A percentile compares a stretch with the other conserved stretches of the same genome.
phyloP scores from a whole-genome alignment of 2,329 filamentous ascomycete genomes.

The Xylariaceae sp. region DNA sequence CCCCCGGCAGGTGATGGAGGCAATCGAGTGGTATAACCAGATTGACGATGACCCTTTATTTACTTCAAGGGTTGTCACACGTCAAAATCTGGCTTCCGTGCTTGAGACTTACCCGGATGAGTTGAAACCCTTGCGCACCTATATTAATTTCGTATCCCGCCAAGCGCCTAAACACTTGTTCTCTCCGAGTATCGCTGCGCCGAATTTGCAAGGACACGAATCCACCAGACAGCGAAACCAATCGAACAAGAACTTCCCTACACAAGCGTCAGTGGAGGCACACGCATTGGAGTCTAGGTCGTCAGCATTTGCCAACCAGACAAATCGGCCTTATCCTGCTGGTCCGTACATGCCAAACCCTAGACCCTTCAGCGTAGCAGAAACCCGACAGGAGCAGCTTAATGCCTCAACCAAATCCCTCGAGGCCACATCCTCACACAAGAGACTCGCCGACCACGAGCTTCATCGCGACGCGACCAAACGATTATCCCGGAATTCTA shows the following conservation, averaged over 20 bases:
- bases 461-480: slow-evolving; percentile 9
- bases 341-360: neutral
- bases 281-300: neutral
- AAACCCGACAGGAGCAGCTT: slow-evolving; percentile 4
- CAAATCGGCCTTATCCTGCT: neutral
- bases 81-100: slow-evolving; percentile 27
- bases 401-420: slow-evolving; percentile 9
- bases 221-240: neutral
- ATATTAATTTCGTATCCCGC: slow-evolving; percentile 11
- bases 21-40: slow-evolving; percentile 34
- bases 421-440: slow-evolving; percentile 14
- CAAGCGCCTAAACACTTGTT: slow-evolving; percentile 1
- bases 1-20: slow-evolving; percentile 23
- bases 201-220: neutral
- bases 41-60: slow-evolving; percentile 29
- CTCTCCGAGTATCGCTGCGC: neutral
- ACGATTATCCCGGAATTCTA: slow-evolving; percentile 4
- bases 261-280: neutral
- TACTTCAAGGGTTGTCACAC: slow-evolving; percentile 28
- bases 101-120: slow-evolving; percentile 29
- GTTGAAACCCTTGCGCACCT: slow-evolving; percentile 11
- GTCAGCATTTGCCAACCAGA: slow-evolving; percentile 1
- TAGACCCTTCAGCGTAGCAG: slow-evolving; percentile 1
- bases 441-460: slow-evolving; percentile 10
- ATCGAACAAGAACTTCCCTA: neutral